Percentiles rank a stretch among this genome's conserved stretches.
These are phyloP conservation scores for Auriculariales sp. DNA, from an alignment of 768 basidiomycete genomes.

Conservation along the genomic window DNA sequence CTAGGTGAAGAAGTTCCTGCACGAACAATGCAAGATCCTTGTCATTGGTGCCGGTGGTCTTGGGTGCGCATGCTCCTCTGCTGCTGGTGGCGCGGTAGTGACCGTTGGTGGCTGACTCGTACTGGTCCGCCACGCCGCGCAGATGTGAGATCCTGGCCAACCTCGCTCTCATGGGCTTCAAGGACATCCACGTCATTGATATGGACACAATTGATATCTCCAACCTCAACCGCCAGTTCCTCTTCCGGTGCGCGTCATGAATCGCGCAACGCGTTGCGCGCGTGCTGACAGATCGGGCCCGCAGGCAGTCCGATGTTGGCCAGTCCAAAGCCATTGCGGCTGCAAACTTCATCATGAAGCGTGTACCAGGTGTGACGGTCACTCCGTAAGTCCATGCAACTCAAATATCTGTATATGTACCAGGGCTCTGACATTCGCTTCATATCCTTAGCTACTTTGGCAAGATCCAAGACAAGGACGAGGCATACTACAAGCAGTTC, in stretches of 20 bases:
- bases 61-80: conserved; percentile 32
- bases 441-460: conserved; percentile 60
- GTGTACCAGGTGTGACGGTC: conserved; percentile 91
- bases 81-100: background rate
- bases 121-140: no score
- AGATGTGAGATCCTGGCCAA: conserved; percentile 84
- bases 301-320: conserved; percentile 80
- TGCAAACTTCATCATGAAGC: conserved; percentile 92
- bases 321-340: conserved; percentile 87
- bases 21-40: conserved; percentile 76
- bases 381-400: conserved; percentile 57
- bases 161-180: conserved; percentile 90
- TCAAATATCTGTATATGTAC: background rate
- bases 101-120: no score
- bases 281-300: conserved; percentile 1
- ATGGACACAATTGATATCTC: conserved; percentile 99
- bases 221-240: conserved; percentile 94
- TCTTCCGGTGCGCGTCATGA: conserved; percentile 62
- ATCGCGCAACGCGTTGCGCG: background rate
- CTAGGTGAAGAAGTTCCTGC: conserved; percentile 79
- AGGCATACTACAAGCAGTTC: conserved; percentile 92
- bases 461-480: conserved; percentile 96
- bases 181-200: conserved; percentile 98
- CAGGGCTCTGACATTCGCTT: conserved; percentile 2
- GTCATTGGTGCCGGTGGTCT: conserved; percentile 97